Percentiles rank a stretch among this genome's conserved stretches.
These are phyloP conservation scores for Pelargonium citronellum DNA, from an alignment of 441 rosid species.

Conservation along the genomic window DNA sequence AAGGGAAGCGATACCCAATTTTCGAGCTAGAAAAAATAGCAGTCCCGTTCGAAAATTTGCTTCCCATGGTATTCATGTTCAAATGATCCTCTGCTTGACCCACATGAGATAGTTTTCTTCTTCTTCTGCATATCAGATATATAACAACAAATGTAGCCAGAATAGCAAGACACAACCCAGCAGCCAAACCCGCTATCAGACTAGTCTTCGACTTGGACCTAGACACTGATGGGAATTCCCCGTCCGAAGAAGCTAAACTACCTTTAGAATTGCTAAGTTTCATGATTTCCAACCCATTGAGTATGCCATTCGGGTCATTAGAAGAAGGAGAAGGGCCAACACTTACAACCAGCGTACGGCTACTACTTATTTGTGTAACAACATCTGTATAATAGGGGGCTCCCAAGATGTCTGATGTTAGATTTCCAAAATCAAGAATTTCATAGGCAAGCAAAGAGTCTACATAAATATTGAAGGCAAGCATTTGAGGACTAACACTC, in stretches of 20 bases:
- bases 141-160: slow-evolving; percentile 28
- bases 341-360: slow-evolving; percentile 38
- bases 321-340: slow-evolving; percentile 45
- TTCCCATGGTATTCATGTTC: slow-evolving; percentile 7
- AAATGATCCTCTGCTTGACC: slow-evolving; percentile 35
- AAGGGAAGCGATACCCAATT: slow-evolving; percentile 82
- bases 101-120: slow-evolving; percentile 29
- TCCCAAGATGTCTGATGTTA: slow-evolving; percentile 35
- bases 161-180: slow-evolving; percentile 32
- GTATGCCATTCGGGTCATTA: slow-evolving; percentile 41
- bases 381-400: slow-evolving; percentile 61
- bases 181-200: slow-evolving; percentile 38
- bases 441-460: slow-evolving; percentile 42
- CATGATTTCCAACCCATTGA: slow-evolving; percentile 78
- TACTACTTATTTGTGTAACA: slow-evolving; percentile 29
- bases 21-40: slow-evolving; percentile 54
- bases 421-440: slow-evolving; percentile 43
- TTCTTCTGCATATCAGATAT: slow-evolving; percentile 32
- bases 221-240: slow-evolving; percentile 16
- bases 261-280: slow-evolving; percentile 55
- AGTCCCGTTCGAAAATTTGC: slow-evolving; percentile 18
- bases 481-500: slow-evolving; percentile 14
- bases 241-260: slow-evolving; percentile 44
- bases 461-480: slow-evolving; percentile 44
- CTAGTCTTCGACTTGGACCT: slow-evolving; percentile 27